These are phyloP conservation scores for Mycotypha africana DNA, from an alignment of 371 early-diverging fungal genomes.

Conservation along the genomic window DNA sequence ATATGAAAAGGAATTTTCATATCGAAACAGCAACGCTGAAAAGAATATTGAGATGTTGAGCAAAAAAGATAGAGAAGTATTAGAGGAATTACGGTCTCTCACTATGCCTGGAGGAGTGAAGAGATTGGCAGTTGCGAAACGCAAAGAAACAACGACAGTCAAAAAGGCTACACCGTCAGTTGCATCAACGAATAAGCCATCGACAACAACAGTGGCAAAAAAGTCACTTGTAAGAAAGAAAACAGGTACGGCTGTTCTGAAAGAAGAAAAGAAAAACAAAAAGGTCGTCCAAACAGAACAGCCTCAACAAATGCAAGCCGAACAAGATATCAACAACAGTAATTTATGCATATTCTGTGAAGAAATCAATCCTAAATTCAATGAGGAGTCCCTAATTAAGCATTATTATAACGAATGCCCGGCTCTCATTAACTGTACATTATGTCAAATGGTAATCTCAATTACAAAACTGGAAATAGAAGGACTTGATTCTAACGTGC, in stretches of 20 bases:
- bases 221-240: not conserved
- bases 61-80: no score
- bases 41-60: no score
- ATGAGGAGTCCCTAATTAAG: slow-evolving; percentile 64
- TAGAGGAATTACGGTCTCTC: no score
- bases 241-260: not conserved
- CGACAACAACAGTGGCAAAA: not conserved
- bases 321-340: no score
- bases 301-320: slow-evolving; percentile 1
- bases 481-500: not conserved
- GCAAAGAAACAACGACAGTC: not conserved
- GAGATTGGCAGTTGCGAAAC: not conserved
- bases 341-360: slow-evolving; percentile 76
- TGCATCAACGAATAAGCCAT: not conserved
- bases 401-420: slow-evolving; percentile 81
- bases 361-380: slow-evolving; percentile 58
- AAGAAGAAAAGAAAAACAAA: no score
- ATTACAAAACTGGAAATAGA: not conserved
- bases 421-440: slow-evolving; percentile 62
- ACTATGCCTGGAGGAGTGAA: no score
- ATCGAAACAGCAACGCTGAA: no score
- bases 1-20: no score
- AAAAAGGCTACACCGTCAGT: no score
- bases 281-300: slow-evolving; percentile 10
- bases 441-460: slow-evolving; percentile 62